These are phyloP conservation scores for Colletotrichum sp. DNA, from an alignment of 2,329 filamentous ascomycete species.

Conservation along the genomic window DNA sequence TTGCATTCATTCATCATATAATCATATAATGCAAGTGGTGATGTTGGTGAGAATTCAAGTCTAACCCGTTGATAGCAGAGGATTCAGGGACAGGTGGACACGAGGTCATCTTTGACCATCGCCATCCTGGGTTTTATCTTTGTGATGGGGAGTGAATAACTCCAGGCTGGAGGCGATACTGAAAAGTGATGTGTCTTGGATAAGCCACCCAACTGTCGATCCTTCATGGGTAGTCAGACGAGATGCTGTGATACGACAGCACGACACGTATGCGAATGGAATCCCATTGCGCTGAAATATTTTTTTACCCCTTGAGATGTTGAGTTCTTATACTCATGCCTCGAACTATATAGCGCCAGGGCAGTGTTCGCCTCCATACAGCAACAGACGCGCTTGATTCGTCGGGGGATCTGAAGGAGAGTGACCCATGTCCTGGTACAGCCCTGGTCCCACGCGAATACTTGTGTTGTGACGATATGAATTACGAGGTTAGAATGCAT, in stretches of 20 bases:
- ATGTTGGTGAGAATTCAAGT: background rate
- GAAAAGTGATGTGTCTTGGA: too few species aligned
- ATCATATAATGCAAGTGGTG: background rate
- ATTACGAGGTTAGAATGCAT: too few species aligned
- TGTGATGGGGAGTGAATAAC: too few species aligned
- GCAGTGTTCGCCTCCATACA: background rate
- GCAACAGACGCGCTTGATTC: background rate
- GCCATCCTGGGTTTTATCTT: too few species aligned
- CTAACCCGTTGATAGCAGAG: too few species aligned
- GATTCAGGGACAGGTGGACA: too few species aligned
- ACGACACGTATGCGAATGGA: background rate
- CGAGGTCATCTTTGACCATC: fast-evolving
- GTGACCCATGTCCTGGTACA: too few species aligned
- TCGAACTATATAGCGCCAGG: fast-evolving
- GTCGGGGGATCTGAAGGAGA: fast-evolving
- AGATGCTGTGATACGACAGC: background rate
- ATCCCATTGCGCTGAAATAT: background rate
- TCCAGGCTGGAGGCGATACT: too few species aligned
- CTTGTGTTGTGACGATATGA: too few species aligned
- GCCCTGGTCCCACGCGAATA: fast-evolving
- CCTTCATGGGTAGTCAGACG: background rate
- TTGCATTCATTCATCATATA: background rate
- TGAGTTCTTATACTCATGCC: background rate
- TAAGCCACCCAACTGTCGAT: too few species aligned
- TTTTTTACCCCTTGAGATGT: fast-evolving